Percentiles rank a stretch among this genome's conserved stretches.
phyloP scores from a whole-genome alignment of 345 rosid genomes.

The Rubroshorea leprosula region DNA sequence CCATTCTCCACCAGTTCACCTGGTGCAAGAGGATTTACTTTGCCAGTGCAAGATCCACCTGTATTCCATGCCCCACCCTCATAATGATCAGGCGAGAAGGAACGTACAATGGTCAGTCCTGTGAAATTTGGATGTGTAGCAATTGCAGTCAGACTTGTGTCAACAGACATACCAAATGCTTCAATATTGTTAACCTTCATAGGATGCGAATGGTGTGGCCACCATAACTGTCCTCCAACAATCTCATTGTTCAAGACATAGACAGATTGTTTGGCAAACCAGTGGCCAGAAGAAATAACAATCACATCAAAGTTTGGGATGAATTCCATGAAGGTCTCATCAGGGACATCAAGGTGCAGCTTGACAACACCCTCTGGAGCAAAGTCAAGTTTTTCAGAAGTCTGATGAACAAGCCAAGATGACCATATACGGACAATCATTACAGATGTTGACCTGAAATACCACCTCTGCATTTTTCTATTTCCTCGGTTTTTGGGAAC shows the following conservation, averaged over 20 bases:
- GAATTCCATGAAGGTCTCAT: slow-evolving; percentile 61
- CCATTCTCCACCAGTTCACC: slow-evolving; percentile 76
- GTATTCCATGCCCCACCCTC: slow-evolving; percentile 99
- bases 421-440: slow-evolving; percentile 89
- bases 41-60: slow-evolving; percentile 96
- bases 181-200: slow-evolving; percentile 78
- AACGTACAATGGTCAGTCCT: slow-evolving; percentile 70
- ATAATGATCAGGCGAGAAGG: slow-evolving; percentile 94
- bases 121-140: slow-evolving; percentile 69
- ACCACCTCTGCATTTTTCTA: slow-evolving; percentile 80
- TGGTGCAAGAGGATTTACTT: slow-evolving; percentile 50
- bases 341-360: slow-evolving; percentile 82
- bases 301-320: slow-evolving; percentile 67
- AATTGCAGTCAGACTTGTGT: slow-evolving; percentile 64
- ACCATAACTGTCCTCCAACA: slow-evolving; percentile 94
- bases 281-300: slow-evolving; percentile 91
- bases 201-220: slow-evolving; percentile 61
- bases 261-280: slow-evolving; percentile 94
- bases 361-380: slow-evolving; percentile 75
- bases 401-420: slow-evolving; percentile 86
- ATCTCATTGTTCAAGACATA: slow-evolving; percentile 76
- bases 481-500: slow-evolving; percentile 85
- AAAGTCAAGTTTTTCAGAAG: slow-evolving; percentile 51
- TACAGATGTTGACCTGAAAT: slow-evolving; percentile 60
- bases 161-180: slow-evolving; percentile 84